Base-by-base conservation (phyloP, 2,329 filamentous ascomycete species). In the Sporothrix euskadiensis region DNA sequence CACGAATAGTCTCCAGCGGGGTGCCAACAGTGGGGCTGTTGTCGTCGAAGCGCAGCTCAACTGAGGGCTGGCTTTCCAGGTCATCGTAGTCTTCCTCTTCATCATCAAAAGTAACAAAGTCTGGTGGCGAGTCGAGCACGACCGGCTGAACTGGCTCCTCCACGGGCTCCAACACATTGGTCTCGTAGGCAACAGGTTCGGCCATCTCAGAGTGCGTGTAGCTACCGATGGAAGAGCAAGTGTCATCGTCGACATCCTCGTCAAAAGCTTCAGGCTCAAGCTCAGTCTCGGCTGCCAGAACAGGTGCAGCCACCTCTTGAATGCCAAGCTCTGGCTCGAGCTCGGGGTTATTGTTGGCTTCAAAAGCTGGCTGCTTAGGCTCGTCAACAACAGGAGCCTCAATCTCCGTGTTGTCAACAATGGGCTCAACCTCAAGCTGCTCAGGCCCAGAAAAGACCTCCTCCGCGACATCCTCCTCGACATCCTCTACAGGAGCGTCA, bases 41-140 rank as follows among this genome's bases (percentile, higher is more conserved):
- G 32, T 57, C 22, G 1, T 71, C 72, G n/a, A 73, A 68, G 9
- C 59, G 26, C 3, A 68, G 35, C 26, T 68, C 57, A 7, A 57
- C 19, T 16, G 47, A 47, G 0, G 32, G 26, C 14, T 26, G 44
- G 2, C 57, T 59, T n/a, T 70, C 57, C 19, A 32, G 12, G 47
- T 70, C 66, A 6, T 63, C 56, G 49, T 47, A 70, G 10, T 19
- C 32, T 19, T 44, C 32, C 19, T 44, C 8, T 0, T 9, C 3
- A 44, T 57, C 65, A 6, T 52, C 65, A 19, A 56, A 57, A 7
- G 22, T 69, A 5, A 19, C 41, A n/a, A 70, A 70, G 26, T 56
- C 22, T 14, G 66, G 66, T 0, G 66, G 47, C 16, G 66, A 22
- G 66, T 69, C 66, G 6, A 69, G 47, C 19, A 39, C 19, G 0